Percentiles rank a stretch among this genome's conserved stretches.
Evolutionary conservation across 2,329 filamentous ascomycete species (phyloP).

Genomic region (Nothophoma quercina): DNA sequence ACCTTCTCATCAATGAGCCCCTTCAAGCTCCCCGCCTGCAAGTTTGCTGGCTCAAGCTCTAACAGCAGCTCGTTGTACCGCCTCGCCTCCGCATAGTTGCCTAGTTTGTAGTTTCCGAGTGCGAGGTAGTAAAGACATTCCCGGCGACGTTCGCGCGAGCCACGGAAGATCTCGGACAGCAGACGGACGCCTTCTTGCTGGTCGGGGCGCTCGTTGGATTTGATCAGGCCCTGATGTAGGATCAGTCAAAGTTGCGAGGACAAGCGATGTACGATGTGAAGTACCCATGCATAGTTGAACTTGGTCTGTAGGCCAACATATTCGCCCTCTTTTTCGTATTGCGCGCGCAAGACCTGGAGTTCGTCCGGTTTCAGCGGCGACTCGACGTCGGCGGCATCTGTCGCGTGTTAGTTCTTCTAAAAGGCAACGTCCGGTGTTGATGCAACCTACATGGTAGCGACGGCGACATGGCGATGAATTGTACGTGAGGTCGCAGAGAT

Average conservation of each 20-base stretch:
- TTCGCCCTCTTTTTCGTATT: conserved; percentile 97
- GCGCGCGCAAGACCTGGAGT: conserved; percentile 87
- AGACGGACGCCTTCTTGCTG: conserved; percentile 95
- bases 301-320: conserved; percentile 98
- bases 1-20: conserved; percentile 95
- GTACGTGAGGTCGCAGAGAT: not conserved
- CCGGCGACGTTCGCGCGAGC: conserved; percentile 87
- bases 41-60: conserved; percentile 88
- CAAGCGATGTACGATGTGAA: conserved; percentile 28
- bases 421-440: not conserved
- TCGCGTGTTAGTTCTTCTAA: conserved; percentile 21
- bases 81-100: conserved; percentile 94
- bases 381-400: conserved; percentile 97
- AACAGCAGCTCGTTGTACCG: conserved; percentile 93
- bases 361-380: conserved; percentile 92
- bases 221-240: conserved; percentile 80
- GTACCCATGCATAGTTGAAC: conserved; percentile 99
- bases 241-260: conserved; percentile 13
- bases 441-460: conserved; percentile 47
- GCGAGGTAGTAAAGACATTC: conserved; percentile 99
- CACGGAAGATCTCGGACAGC: conserved; percentile 95
- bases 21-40: conserved; percentile 87
- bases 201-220: conserved; percentile 82
- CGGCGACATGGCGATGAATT: conserved; percentile 37
- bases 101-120: conserved; percentile 96